Conservation (phyloP, 306 rosid genomes). For the Dalbergia cochinchinensis region DNA sequence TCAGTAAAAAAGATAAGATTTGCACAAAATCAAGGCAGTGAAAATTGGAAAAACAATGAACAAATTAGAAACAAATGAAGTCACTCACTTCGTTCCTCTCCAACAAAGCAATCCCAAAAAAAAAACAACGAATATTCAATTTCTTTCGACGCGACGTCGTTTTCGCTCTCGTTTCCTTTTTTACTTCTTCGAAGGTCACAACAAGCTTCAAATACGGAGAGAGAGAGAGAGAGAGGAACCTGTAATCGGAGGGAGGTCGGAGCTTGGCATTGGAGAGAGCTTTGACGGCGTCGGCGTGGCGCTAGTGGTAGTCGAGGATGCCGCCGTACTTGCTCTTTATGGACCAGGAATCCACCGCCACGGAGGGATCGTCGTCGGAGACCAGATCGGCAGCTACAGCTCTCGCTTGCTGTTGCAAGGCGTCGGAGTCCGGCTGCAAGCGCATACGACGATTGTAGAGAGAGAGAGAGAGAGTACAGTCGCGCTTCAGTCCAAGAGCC, state of each 20-base stretch:
- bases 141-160: slow-evolving; percentile 2
- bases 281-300: slow-evolving; percentile 94
- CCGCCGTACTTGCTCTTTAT: slow-evolving; percentile 97
- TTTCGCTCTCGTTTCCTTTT: not conserved
- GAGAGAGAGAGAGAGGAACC: slow-evolving; percentile 51
- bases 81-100: not conserved
- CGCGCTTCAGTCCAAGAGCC: too few species aligned
- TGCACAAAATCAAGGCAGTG: not conserved
- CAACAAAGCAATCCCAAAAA: not conserved
- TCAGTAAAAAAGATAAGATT: too few species aligned
- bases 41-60: slow-evolving; percentile 26
- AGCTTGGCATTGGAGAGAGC: slow-evolving; percentile 79
- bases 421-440: slow-evolving; percentile 75
- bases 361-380: slow-evolving; percentile 90
- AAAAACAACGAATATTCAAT: not conserved
- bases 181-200: not conserved
- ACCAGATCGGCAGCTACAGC: slow-evolving; percentile 75
- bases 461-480: not conserved
- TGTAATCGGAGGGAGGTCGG: slow-evolving; percentile 84
- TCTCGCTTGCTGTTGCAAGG: slow-evolving; percentile 64
- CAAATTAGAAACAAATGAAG: slow-evolving; percentile 1
- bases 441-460: slow-evolving; percentile 76
- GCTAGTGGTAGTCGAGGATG: slow-evolving; percentile 95
- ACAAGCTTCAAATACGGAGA: not conserved
- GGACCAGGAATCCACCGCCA: slow-evolving; percentile 97